Evolutionary conservation across 179 eudicot species (phyloP).

Genomic region (Spergularia azorica): DNA sequence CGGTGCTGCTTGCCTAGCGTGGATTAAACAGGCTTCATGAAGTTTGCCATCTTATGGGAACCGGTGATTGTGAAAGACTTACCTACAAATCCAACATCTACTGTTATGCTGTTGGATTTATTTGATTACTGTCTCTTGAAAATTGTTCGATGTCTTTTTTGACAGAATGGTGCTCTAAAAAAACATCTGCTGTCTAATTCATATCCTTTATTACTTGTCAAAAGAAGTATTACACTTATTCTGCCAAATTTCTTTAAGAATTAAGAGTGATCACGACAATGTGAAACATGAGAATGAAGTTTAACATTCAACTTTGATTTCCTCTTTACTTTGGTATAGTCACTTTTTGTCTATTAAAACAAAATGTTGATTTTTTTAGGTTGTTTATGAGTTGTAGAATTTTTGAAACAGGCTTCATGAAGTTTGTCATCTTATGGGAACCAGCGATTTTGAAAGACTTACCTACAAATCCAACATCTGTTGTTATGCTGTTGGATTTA

Average conservation of each 20-base stretch:
- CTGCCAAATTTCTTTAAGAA: neutral
- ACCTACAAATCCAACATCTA: neutral
- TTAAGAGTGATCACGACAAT: neutral
- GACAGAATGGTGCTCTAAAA: neutral
- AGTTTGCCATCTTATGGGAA: neutral
- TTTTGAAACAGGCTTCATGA: neutral
- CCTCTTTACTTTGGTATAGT: neutral
- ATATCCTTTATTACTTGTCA: neutral
- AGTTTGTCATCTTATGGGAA: neutral
- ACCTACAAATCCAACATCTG: neutral
- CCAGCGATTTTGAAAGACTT: neutral
- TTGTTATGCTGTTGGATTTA: neutral
- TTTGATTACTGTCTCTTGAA: neutral
- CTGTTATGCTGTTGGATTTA: neutral
- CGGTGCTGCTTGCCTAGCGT: too few species aligned
- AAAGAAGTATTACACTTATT: neutral
- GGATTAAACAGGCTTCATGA: too few species aligned
- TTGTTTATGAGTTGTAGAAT: neutral
- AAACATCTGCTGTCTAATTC: neutral
- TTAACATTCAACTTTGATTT: neutral
- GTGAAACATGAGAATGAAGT: neutral
- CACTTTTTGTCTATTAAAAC: neutral
- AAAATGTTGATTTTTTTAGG: neutral
- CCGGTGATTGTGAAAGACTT: neutral
- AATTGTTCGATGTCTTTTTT: neutral